A percentile compares a stretch with the other conserved stretches of the same genome.
phyloP scores from a whole-genome alignment of 345 rosid species.

The Brassica incana region DNA sequence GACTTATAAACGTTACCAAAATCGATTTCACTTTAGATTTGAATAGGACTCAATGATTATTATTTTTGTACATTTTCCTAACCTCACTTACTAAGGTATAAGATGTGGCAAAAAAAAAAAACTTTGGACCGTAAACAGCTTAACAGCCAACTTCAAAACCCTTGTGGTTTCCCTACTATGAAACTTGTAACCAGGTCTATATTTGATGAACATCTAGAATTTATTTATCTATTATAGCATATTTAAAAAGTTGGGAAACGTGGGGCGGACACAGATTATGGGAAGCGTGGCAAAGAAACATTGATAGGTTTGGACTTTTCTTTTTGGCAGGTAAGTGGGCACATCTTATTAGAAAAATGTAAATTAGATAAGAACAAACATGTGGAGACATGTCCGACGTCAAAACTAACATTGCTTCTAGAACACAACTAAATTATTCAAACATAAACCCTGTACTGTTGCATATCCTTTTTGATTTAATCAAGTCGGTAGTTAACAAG shows the following conservation, averaged over 20 bases:
- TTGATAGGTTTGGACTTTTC: slow-evolving; percentile 1
- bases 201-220: neutral
- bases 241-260: neutral
- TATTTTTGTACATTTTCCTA: neutral
- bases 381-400: slow-evolving; percentile 29
- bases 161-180: neutral
- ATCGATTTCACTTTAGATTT: neutral
- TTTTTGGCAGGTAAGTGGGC: neutral
- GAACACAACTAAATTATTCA: neutral
- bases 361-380: slow-evolving; percentile 1
- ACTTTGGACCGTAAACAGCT: neutral
- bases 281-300: slow-evolving; percentile 4
- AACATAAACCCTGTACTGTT: neutral
- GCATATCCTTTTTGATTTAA: neutral
- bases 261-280: neutral
- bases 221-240: neutral
- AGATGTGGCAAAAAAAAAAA: neutral
- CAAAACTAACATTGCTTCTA: slow-evolving; percentile 22
- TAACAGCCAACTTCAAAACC: neutral
- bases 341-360: neutral
- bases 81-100: neutral
- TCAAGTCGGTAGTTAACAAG: neutral
- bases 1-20: neutral
- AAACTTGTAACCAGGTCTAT: neutral
- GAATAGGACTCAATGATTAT: neutral